phyloP scores from a whole-genome alignment of 106 monocot genomes.

The Hemerocallis citrina region DNA sequence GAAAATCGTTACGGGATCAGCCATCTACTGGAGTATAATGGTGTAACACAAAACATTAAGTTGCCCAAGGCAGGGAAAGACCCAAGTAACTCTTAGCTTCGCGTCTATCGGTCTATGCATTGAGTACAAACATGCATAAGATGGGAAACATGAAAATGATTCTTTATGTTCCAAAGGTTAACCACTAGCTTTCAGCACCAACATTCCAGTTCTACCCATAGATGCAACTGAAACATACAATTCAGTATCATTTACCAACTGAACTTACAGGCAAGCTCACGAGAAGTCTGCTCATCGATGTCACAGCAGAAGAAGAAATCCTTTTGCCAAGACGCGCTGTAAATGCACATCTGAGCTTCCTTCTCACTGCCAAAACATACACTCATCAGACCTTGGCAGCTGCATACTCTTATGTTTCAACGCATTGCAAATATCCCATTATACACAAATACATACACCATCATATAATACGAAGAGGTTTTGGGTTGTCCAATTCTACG shows the following conservation, averaged over 20 bases:
- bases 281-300: constrained; percentile 50
- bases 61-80: background rate
- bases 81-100: no score
- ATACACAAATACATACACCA: no score
- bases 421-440: no score
- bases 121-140: no score
- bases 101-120: no score
- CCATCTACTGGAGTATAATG: no score
- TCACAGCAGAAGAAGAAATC: constrained; percentile 65
- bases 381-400: background rate
- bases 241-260: no score
- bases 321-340: constrained; percentile 49
- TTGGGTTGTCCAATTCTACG: no score
- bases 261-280: constrained; percentile 49
- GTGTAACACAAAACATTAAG: no score
- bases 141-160: background rate
- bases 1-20: no score
- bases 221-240: background rate
- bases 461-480: no score
- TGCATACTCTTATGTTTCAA: no score
- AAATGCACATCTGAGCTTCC: constrained; percentile 81
- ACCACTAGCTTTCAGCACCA: background rate
- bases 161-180: background rate
- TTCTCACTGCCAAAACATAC: constrained; percentile 36
- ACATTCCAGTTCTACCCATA: background rate